These are phyloP conservation scores for Backusella circina DNA, from an alignment of 192 early-diverging fungal species.

Conservation along the genomic window DNA sequence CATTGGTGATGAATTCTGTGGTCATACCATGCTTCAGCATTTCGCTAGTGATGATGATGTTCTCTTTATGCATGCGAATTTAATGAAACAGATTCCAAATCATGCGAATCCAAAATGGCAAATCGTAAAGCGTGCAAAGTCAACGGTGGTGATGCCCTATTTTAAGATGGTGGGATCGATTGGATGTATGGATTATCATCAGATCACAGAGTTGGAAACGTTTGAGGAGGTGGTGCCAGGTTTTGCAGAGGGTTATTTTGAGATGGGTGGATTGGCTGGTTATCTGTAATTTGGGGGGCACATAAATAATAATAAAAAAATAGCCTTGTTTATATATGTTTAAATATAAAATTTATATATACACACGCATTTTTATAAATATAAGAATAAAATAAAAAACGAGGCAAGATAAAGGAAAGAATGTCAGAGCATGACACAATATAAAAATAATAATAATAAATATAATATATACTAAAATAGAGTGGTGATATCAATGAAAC, in stretches of 20 bases:
- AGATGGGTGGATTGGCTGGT: constrained; percentile 27
- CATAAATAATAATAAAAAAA: neutral
- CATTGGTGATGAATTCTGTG: constrained; percentile 21
- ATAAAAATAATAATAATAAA: neutral
- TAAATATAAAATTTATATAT: neutral
- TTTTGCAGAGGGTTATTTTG: constrained; percentile 27
- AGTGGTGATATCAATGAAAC: neutral
- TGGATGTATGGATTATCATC: constrained; percentile 26
- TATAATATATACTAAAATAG: neutral
- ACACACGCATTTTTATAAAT: neutral
- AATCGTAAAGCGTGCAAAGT: neutral
- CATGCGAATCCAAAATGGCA: neutral
- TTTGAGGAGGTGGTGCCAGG: constrained; percentile 24
- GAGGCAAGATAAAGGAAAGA: neutral
- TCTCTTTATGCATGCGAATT: constrained; percentile 34
- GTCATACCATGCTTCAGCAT: constrained; percentile 33
- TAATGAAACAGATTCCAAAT: constrained; percentile 29
- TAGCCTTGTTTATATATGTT: neutral
- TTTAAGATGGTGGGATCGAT: constrained; percentile 20
- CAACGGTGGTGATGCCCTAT: neutral
- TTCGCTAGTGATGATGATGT: neutral
- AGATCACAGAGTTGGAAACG: neutral
- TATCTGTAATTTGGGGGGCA: neutral
- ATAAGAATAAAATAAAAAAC: neutral
- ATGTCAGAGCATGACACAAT: neutral